Base-by-base conservation (phyloP, 305 asterid species). In the Rubia tinctorum region DNA sequence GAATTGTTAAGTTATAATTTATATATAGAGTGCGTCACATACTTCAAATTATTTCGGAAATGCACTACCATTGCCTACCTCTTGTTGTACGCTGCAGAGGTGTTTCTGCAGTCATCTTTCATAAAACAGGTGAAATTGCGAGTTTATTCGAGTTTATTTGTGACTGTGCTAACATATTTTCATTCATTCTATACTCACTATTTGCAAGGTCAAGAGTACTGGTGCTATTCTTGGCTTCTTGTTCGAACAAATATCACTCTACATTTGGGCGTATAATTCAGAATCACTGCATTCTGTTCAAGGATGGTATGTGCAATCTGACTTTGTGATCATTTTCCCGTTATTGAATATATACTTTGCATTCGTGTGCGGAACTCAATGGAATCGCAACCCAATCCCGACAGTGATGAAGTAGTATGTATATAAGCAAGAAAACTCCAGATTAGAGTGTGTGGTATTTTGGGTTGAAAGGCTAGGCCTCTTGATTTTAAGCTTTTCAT, bases 381-480 rank as follows among this genome's bases (percentile, higher is more conserved):
- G 7, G 44, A 62, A 27, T 62, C n/a, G 43, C 43, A 2, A 6
- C 15, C 44, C n/a, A 39, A 62, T 59, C 64, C 14, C 34, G 64
- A n/a, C 15, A 25, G 10, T 59, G 27, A 59, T 18, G 25, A 56
- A n/a, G n/a, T 56, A n/a, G 27, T 56, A n/a, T 9, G n/a, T 7
- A 59, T 8, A 20, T 34, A 59, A 22, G 30, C 13, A 20, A 20
- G 15, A 12, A 20, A 11, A 8, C 30, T 22, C 14, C 2, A 58
- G 34, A 7, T 9, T 30, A n/a, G 63, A 20, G 63, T 10, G 63
- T 8, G 17, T 10, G 37, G 15, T 59, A 59, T 59, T 59, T 6
- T 59, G 65, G 65, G 15, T 23, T 59, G 65, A 59, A 59, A 59
- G 65, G 65, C 65, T 59, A 59, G 65, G 65, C 0, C 34, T 59